Base-by-base conservation (phyloP, 1,284 basidiomycete genomes). In the Leccinum subfulvum region DNA sequence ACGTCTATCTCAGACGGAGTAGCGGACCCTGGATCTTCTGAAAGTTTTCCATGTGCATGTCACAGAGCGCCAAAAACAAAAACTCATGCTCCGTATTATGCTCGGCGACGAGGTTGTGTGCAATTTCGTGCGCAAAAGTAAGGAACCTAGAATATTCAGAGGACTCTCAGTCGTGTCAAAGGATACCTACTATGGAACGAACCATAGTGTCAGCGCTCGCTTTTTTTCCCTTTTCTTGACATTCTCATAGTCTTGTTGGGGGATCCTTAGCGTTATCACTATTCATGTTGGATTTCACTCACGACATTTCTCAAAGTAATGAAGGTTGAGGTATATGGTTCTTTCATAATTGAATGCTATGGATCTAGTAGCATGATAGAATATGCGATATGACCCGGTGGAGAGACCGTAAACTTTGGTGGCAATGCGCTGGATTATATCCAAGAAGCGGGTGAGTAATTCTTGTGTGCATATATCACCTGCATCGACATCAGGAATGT, bases 321-420 rank as follows among this genome's bases (percentile, higher is more conserved):
- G 82, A 35, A 95, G 79, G 74, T 98, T 99, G 67, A 97, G 79
- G 78, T 95, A 98, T 39, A 99, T 82, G 62, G 89, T 89, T 1
- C 93, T 94, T 57, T 87, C 88, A 33, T 94, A 83, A 76, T 99
- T 99, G 81, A 98, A 98, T 0, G 95, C 96, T 63, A 98, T 97
- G 33, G 91, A 78, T 1, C 88, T 89, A 1, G 95, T 95, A 8
- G 80, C 28, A 70, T 98, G 94, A 76, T 89, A 90, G 75, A 97
- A 98, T 8, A 98, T 83, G 69, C 94, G 91, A 63, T 97, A 73
- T 58, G 88, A 89, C 0, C 83, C 77, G 8, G 86, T 78, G 0
- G 88, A 83, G 21, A 91, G 79, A 56, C 79, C 78, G 71, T 89
- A 92, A n/a, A 90, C 73, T 37, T 78, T 71, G 10, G 82, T 71